A percentile compares a stretch with the other conserved stretches of the same genome.
phyloP scores from a whole-genome alignment of 2,329 filamentous ascomycete genomes.

The Talaromyces pinophilus region DNA sequence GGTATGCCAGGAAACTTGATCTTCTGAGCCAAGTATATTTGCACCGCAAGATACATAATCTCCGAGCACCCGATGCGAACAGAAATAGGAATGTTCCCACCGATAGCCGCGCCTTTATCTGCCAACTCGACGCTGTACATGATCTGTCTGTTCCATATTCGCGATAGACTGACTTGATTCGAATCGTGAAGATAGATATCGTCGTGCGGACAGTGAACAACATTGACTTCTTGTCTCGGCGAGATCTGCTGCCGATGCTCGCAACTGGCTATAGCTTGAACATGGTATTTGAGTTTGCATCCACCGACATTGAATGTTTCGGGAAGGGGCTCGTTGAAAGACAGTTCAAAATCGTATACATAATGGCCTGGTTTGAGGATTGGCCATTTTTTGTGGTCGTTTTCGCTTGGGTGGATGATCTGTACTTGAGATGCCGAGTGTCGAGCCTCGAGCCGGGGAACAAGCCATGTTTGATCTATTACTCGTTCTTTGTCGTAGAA shows the following conservation, averaged over 20 bases:
- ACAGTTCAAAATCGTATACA: constrained; percentile 19
- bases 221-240: constrained; percentile 14
- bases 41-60: constrained; percentile 16
- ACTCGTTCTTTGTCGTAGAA: constrained; percentile 14
- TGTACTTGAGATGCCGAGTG: neutral
- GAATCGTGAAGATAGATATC: constrained; percentile 20
- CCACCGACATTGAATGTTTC: constrained; percentile 19
- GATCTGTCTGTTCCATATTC: constrained; percentile 21
- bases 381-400: constrained; percentile 1
- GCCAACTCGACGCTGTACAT: constrained; percentile 15
- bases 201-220: constrained; percentile 20
- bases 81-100: constrained; percentile 16
- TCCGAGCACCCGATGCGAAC: constrained; percentile 6
- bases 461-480: constrained; percentile 11
- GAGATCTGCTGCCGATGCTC: constrained; percentile 16
- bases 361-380: constrained; percentile 15
- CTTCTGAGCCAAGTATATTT: constrained; percentile 18
- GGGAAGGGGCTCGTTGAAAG: constrained; percentile 15
- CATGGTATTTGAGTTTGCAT: constrained; percentile 15
- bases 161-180: constrained; percentile 17
- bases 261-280: constrained; percentile 14
- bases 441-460: constrained; percentile 14
- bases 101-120: constrained; percentile 19
- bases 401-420: neutral
- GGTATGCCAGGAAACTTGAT: constrained; percentile 12